Base-by-base conservation (phyloP, 768 basidiomycete genomes). In the Rhodotorula graminis region DNA sequence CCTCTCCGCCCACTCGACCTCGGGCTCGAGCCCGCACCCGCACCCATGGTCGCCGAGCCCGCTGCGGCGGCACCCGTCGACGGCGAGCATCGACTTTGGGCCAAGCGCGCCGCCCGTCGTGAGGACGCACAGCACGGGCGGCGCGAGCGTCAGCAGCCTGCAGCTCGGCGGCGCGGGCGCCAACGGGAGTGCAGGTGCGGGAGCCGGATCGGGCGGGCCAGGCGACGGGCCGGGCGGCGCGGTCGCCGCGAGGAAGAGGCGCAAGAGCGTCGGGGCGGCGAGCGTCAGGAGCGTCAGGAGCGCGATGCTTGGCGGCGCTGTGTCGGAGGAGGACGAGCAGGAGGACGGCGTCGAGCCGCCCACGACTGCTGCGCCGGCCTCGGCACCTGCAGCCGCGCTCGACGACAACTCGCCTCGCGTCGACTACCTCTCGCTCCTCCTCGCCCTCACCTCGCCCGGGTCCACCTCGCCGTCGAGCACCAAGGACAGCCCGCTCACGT, bases 401-500 rank as follows among this genome's bases (percentile, higher is more conserved):
- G 44, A 46, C 14, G 44, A 46, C 44, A 12, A 12, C 14, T 46
- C 44, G 44, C 7, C 44, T 18, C 44, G 90, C 61, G 84, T 93
- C 66, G 80, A 84, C 69, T 84, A 83, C 74, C 73, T 81, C 53
- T 63, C 76, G 11, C 76, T 82, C 40, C 80, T 83, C 42, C 61
- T 55, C 14, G 49, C 55, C 44, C 15, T 83, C 42, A 61, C 58
- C 10, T 56, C 55, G 52, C 11, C 70, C 37, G n/a, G 87, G 7
- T 88, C 88, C 0, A 86, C 88, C 1, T 87, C 92, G 0, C 86
- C 16, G 8, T 21, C 16, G 16, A 14, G 46, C 16, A 21, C 46
- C 21, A 25, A 21, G 49, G 21, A 40, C 11, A 8, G 91, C 57
- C 89, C 91, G n/a, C 96, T 99, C 80, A 89, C 91, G 16, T 91